Evolutionary conservation across 2,329 filamentous ascomycete genomes (phyloP), one percentile per base, ranked within the genome.

Genomic region (Trematosphaeria pertusa): DNA sequence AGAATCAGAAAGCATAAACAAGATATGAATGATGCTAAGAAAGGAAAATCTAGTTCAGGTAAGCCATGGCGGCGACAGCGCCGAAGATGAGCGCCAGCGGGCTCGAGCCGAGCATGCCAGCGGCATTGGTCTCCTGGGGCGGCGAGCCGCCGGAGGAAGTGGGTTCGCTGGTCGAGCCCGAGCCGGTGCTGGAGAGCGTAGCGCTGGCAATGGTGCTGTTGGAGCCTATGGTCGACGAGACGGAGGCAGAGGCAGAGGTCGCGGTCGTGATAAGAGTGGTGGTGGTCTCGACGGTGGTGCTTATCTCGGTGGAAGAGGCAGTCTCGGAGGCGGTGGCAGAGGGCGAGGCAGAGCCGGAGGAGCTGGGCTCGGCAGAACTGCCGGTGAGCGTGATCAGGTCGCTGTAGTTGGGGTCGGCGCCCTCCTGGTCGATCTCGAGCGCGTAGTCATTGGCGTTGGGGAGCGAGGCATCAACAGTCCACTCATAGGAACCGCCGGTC

Each of bases 391-490:
- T 33, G 64, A 86, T 75, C 21, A 75, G 75, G 34, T 76, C 79
- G 35, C 77, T 81, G 73, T 84, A 86, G 73, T 86, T 86, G 65
- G 73, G 61, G 37, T 72, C 53, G 36, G 68, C 50, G 31, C 62
- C 70, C 48, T 74, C 78, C 62, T 85, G 82, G 11, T 59, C 64
- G 69, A 87, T 84, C 65, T 84, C 70, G 47, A 86, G 77, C 43
- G 84, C 82, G 61, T 86, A 86, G 71, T 83, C 73, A 28, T 65
- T 49, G 45, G 70, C 77, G 52, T 75, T 66, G 34, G 66, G 58
- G 20, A 84, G 71, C 30, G 59, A 65, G 18, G 59, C 64, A 30
- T 70, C 64, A 4, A 80, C 78, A 12, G 73, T 81, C 80, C 81
- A 86, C 45, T 70, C 72, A 73, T 73, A 82, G 18, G 63, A 69